Evolutionary conservation across 257 asterid species (phyloP).

Genomic region (Gentiana straminea): DNA sequence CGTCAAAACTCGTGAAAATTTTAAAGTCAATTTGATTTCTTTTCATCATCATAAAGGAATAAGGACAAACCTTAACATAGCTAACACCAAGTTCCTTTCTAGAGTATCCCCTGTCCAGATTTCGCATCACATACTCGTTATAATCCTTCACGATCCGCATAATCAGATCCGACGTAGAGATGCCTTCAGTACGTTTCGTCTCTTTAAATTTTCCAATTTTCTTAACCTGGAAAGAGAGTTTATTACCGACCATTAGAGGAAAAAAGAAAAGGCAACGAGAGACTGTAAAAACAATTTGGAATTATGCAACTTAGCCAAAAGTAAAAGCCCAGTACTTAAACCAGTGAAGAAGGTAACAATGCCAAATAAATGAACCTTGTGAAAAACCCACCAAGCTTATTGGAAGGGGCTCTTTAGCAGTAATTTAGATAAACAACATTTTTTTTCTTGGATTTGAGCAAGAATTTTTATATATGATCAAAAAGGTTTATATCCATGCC

Average conservation of each 20-base stretch:
- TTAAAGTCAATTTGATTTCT: background rate
- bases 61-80: slow-evolving; percentile 42
- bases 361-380: too few relatives aligned
- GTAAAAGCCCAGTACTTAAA: background rate
- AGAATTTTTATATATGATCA: too few relatives aligned
- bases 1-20: slow-evolving; percentile 6
- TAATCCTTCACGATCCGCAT: slow-evolving; percentile 63
- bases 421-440: too few relatives aligned
- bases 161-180: slow-evolving; percentile 54
- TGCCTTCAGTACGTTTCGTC: slow-evolving; percentile 51
- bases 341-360: background rate
- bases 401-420: too few relatives aligned
- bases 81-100: slow-evolving; percentile 58
- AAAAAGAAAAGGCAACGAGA: slow-evolving; percentile 1
- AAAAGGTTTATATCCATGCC: too few relatives aligned
- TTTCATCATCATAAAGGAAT: background rate
- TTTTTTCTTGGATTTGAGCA: too few relatives aligned
- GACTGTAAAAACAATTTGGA: background rate
- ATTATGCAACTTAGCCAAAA: background rate
- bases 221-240: slow-evolving; percentile 30
- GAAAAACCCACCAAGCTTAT: too few relatives aligned
- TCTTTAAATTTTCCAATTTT: slow-evolving; percentile 53
- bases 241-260: too few relatives aligned
- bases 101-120: slow-evolving; percentile 62
- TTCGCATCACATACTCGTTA: slow-evolving; percentile 64